Percentiles rank a stretch among this genome's conserved stretches.
Conservation (phyloP, 441 rosid genomes). For the Capsella rubella region DNA sequence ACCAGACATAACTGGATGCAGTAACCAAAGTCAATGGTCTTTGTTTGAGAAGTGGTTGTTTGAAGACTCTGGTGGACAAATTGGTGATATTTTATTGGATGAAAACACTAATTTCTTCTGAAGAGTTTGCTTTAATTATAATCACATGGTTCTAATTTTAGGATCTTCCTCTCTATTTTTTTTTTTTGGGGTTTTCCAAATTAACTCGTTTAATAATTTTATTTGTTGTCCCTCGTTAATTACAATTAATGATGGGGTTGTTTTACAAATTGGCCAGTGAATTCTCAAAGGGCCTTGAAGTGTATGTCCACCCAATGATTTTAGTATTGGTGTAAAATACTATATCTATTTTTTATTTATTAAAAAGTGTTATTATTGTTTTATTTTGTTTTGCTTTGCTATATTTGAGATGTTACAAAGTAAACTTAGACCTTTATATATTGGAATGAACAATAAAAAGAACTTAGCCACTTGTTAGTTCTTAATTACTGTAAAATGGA, state of each 20-base stretch:
- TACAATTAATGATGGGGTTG: conserved; percentile 10
- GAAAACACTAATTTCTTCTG: conserved; percentile 58
- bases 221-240: conserved; percentile 22
- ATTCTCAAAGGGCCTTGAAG: conserved; percentile 7
- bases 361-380: conserved; percentile 6
- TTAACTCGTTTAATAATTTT: conserved; percentile 39
- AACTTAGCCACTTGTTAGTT: conserved; percentile 6
- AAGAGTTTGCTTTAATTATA: conserved; percentile 17
- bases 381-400: not conserved
- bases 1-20: conserved; percentile 44
- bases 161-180: not conserved
- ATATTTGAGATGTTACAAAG: conserved; percentile 9
- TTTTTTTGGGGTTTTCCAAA: conserved; percentile 12
- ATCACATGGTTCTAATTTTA: conserved; percentile 39
- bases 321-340: conserved; percentile 26
- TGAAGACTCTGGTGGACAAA: conserved; percentile 64
- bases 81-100: conserved; percentile 56
- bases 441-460: not conserved
- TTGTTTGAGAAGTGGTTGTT: conserved; percentile 81
- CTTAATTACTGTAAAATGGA: not conserved
- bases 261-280: conserved; percentile 8
- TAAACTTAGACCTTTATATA: not conserved
- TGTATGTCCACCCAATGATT: conserved; percentile 29
- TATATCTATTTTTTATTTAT: conserved; percentile 16
- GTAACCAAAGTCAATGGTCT: conserved; percentile 54